phyloP scores from a whole-genome alignment of 441 rosid species.

The Omphalea diandra region DNA sequence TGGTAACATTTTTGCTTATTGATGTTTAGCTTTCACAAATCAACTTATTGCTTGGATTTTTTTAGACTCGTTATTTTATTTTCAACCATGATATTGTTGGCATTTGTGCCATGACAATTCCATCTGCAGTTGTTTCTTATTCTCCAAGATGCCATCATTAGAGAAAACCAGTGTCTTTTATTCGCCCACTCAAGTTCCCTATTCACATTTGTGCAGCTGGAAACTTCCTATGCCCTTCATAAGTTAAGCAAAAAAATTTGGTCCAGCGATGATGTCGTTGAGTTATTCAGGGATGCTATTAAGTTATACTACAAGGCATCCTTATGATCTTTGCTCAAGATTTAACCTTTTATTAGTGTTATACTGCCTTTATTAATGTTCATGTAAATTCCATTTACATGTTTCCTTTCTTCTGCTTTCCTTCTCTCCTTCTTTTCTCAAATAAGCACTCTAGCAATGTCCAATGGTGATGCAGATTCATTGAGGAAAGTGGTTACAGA shows the following conservation, averaged over 20 bases:
- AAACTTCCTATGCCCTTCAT: slow-evolving; percentile 79
- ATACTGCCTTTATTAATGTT: neutral
- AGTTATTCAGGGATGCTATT: slow-evolving; percentile 74
- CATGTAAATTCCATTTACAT: neutral
- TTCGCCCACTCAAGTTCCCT: slow-evolving; percentile 13
- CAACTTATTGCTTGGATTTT: neutral
- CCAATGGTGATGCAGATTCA: slow-evolving; percentile 70
- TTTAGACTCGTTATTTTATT: slow-evolving; percentile 3
- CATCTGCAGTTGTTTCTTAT: neutral
- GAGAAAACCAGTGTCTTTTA: neutral
- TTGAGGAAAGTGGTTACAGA: slow-evolving; percentile 82
- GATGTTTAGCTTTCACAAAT: neutral
- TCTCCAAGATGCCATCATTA: slow-evolving; percentile 11
- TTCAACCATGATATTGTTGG: neutral
- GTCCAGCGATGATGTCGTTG: slow-evolving; percentile 70
- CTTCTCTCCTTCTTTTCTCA: slow-evolving; percentile 30
- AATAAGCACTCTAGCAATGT: slow-evolving; percentile 70
- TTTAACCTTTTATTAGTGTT: neutral
- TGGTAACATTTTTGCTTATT: slow-evolving; percentile 44
- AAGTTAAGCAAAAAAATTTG: slow-evolving; percentile 83
- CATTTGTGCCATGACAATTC: neutral
- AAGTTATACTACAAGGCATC: slow-evolving; percentile 73
- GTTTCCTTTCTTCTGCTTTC: slow-evolving; percentile 17
- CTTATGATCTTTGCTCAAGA: neutral
- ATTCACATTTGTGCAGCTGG: slow-evolving; percentile 53